Percentiles rank a stretch among this genome's conserved stretches.
These are phyloP conservation scores for Tripidium arundinaceum DNA, from an alignment of 202 grass and related monocot genomes.

Conservation along the genomic window DNA sequence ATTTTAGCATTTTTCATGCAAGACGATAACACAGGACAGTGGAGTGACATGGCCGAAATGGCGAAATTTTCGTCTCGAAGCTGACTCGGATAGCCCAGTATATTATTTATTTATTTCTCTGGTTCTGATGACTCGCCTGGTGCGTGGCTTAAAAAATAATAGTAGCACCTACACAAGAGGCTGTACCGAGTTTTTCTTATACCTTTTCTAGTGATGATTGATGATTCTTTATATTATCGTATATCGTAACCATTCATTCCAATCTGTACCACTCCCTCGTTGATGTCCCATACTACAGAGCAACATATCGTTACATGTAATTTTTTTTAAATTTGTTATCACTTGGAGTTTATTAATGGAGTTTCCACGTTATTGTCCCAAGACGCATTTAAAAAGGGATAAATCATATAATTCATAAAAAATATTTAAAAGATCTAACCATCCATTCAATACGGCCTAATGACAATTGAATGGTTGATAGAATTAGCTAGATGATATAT, in stretches of 20 bases:
- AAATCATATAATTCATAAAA: too few relatives aligned
- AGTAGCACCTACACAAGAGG: background rate
- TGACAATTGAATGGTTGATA: too few relatives aligned
- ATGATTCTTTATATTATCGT: background rate
- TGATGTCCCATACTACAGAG: background rate
- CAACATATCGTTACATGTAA: background rate
- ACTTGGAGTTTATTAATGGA: too few relatives aligned
- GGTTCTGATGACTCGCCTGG: background rate
- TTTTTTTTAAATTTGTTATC: background rate
- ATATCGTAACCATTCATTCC: background rate
- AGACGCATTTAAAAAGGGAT: too few relatives aligned
- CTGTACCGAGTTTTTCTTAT: background rate
- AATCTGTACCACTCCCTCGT: background rate
- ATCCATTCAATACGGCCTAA: too few relatives aligned
- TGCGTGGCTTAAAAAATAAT: background rate
- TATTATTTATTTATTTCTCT: background rate
- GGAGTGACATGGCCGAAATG: background rate
- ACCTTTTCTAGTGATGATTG: too few relatives aligned
- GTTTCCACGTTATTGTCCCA: background rate
- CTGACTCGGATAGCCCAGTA: background rate
- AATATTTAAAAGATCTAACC: too few relatives aligned
- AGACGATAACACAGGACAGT: background rate
- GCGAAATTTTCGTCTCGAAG: background rate
- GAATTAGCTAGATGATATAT: too few relatives aligned
- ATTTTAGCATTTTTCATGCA: background rate